Base-by-base conservation (phyloP, 257 asterid species). In the Solanum piurae region DNA sequence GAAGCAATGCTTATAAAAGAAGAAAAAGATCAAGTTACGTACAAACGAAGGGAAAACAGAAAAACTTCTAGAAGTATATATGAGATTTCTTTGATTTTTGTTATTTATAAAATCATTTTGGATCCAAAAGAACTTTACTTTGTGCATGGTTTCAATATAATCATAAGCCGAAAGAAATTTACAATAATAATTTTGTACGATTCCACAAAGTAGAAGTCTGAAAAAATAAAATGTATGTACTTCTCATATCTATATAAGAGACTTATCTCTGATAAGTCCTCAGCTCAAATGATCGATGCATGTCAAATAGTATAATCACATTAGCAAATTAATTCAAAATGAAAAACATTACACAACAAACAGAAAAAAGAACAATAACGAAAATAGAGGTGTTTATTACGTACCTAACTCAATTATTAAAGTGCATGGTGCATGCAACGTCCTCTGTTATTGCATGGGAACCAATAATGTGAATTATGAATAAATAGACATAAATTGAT, bases 211-310 rank as follows among this genome's bases (percentile, higher is more conserved):
- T 55, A 6, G 66, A 52, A 52, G 66, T 44, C 6, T 44, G 55
- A 46, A 46, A 46, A 46, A 46, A 46, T 46, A 12, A 46, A 46
- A 46, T 46, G 0, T 46, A 14, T 5, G 0, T 14, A 49, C 0
- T 14, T 49, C 8, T 49, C 20, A 49, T 14, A 5, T 46, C 0
- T 13, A 46, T 0, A 2, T 13, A 49, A 49, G 20, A 49, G 55
- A 14, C 2, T 13, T 49, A 49, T 13, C 0, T 49, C 0, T 14
- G 23, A 14, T 49, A 49, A 2, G 0, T 49, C 0, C 0, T 49
- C 7, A 0, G 0, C 21, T 49, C 8, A 14, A 49, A 49, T 14
- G 7, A 49, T 49, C 16, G 6, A 12, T 44, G 3, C 20, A 49
- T 49, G 1, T 14, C 60, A 49, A 52, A 18, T 14, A 5, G 60